Conservation (phyloP, 2,329 filamentous ascomycete species). For the Verticillium alfalfae region DNA sequence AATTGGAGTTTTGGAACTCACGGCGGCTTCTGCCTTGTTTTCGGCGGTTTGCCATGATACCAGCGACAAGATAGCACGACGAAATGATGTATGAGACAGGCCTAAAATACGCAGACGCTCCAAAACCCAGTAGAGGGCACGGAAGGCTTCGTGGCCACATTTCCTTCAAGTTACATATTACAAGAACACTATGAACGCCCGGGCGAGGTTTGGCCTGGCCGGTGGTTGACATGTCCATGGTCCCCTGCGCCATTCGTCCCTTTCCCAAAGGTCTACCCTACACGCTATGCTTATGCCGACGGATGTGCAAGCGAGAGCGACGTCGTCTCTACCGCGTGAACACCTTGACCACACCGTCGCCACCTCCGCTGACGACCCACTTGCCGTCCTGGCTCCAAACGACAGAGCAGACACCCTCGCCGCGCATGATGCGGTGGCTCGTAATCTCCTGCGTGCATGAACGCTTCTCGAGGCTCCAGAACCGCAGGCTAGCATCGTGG, state of each 20-base stretch:
- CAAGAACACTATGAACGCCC: background rate
- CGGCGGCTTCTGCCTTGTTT: background rate
- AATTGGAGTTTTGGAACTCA: slow-evolving; percentile 53
- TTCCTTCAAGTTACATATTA: slow-evolving; percentile 1
- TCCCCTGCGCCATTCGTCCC: background rate
- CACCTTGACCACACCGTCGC: slow-evolving; percentile 94
- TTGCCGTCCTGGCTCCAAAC: slow-evolving; percentile 94
- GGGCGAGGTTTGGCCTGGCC: background rate
- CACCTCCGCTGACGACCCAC: slow-evolving; percentile 90
- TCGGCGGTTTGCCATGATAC: background rate
- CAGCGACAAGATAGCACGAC: background rate
- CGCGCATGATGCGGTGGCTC: slow-evolving; percentile 87
- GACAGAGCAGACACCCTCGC: slow-evolving; percentile 89
- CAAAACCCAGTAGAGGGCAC: background rate
- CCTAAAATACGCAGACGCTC: background rate
- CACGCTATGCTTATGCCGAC: slow-evolving; percentile 2
- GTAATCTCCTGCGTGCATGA: slow-evolving; percentile 95
- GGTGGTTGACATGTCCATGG: background rate
- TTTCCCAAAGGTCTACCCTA: background rate
- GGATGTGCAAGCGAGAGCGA: background rate
- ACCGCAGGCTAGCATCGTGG: slow-evolving; percentile 89
- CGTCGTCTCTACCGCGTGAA: slow-evolving; percentile 50
- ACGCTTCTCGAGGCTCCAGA: slow-evolving; percentile 96
- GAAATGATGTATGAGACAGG: background rate
- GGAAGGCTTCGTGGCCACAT: background rate